A percentile compares a stretch with the other conserved stretches of the same genome.
These are phyloP conservation scores for Saturnispora gosingensis DNA, from an alignment of 805 yeast species.

Conservation along the genomic window DNA sequence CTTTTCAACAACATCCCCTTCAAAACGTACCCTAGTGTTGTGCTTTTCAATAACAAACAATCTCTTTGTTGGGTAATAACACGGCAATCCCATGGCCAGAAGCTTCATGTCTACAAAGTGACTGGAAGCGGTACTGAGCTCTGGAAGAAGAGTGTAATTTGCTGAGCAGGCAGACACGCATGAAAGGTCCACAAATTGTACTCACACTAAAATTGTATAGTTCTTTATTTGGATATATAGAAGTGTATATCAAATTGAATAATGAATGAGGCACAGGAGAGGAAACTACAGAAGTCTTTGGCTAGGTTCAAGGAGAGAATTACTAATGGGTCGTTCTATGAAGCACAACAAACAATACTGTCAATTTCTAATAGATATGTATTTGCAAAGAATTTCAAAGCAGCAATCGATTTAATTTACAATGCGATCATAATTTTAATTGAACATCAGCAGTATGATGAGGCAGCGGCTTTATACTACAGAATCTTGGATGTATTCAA, in stretches of 20 bases:
- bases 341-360: slow-evolving; percentile 91
- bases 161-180: background rate
- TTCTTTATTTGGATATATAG: slow-evolving; percentile 7
- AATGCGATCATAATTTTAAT: slow-evolving; percentile 64
- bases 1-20: background rate
- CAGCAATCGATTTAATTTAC: slow-evolving; percentile 66
- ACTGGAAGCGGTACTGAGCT: background rate
- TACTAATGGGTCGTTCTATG: slow-evolving; percentile 70
- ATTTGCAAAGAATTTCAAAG: slow-evolving; percentile 51
- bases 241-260: background rate
- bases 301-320: slow-evolving; percentile 60
- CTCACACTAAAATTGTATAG: slow-evolving; percentile 13
- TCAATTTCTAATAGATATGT: slow-evolving; percentile 83
- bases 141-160: background rate
- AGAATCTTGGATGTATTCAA: slow-evolving; percentile 67
- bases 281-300: slow-evolving; percentile 48
- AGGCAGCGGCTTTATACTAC: slow-evolving; percentile 66
- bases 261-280: slow-evolving; percentile 11
- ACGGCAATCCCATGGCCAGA: background rate
- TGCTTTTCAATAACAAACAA: background rate
- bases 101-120: background rate
- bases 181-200: background rate
- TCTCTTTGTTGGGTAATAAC: background rate
- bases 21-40: background rate
- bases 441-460: slow-evolving; percentile 64